A percentile compares a stretch with the other conserved stretches of the same genome.
Evolutionary conservation across 352 stramenopile species (phyloP).

Genomic region (Phytophthora brassicae): DNA sequence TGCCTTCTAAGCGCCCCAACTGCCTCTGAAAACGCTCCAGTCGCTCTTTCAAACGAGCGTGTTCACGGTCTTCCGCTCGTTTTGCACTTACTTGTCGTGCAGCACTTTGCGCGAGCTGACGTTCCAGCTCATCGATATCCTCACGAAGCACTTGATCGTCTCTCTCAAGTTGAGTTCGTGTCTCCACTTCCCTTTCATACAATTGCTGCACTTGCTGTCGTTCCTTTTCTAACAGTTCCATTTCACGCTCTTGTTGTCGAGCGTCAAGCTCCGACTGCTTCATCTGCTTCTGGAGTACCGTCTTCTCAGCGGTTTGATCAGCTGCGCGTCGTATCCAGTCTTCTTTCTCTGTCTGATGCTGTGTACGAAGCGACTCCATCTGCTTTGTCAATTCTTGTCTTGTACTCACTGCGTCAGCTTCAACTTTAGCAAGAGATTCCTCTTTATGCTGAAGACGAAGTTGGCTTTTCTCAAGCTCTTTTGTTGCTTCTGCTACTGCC

Average conservation of each 20-base stretch:
- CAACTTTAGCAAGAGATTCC: slow-evolving; percentile 33
- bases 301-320: slow-evolving; percentile 62
- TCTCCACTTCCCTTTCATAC: slow-evolving; percentile 32
- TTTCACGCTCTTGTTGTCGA: slow-evolving; percentile 33
- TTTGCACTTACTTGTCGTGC: slow-evolving; percentile 22
- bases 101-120: slow-evolving; percentile 17
- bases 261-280: slow-evolving; percentile 37
- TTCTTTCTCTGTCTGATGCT: slow-evolving; percentile 54
- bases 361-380: slow-evolving; percentile 34
- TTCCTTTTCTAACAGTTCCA: slow-evolving; percentile 54
- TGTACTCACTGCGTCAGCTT: slow-evolving; percentile 29
- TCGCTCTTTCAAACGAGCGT: slow-evolving; percentile 36
- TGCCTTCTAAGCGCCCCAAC: slow-evolving; percentile 45
- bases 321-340: slow-evolving; percentile 64
- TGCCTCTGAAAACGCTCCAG: slow-evolving; percentile 62
- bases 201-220: slow-evolving; percentile 42
- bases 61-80: slow-evolving; percentile 35
- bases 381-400: slow-evolving; percentile 45
- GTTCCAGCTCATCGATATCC: slow-evolving; percentile 31
- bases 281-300: slow-evolving; percentile 52
- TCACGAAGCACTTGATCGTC: slow-evolving; percentile 33
- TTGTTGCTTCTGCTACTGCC: slow-evolving; percentile 31
- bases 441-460: slow-evolving; percentile 53
- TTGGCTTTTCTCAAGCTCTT: slow-evolving; percentile 59
- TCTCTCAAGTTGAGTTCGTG: slow-evolving; percentile 20